These are phyloP conservation scores for Dryadomyces sulphureus DNA, from an alignment of 2,329 filamentous ascomycete species.

Conservation along the genomic window DNA sequence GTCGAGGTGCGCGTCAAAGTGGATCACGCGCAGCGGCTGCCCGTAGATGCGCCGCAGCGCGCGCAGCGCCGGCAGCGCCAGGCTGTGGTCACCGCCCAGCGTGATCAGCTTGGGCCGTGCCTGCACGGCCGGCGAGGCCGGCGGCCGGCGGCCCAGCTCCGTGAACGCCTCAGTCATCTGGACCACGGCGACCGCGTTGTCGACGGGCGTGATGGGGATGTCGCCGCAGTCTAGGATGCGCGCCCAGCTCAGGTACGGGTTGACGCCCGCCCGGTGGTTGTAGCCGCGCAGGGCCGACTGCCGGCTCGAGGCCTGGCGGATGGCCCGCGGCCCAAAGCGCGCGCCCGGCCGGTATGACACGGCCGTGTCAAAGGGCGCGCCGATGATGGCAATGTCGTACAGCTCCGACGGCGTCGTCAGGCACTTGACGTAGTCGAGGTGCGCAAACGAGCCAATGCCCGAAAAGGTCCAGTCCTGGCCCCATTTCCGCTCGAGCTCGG, in stretches of 20 bases:
- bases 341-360: conserved; percentile 58
- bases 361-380: conserved; percentile 61
- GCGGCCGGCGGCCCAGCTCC: conserved; percentile 40
- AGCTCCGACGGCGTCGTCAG: conserved; percentile 46
- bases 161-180: conserved; percentile 76
- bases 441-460: conserved; percentile 63
- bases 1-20: conserved; percentile 69
- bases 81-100: conserved; percentile 58
- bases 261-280: conserved; percentile 69
- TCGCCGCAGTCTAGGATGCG: conserved; percentile 79
- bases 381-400: conserved; percentile 60
- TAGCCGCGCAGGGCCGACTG: conserved; percentile 69
- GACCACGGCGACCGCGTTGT: conserved; percentile 64
- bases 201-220: conserved; percentile 73
- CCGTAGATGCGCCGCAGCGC: conserved; percentile 49
- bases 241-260: conserved; percentile 71
- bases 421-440: conserved; percentile 54
- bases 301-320: conserved; percentile 67
- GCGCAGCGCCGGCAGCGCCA: conserved; percentile 54
- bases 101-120: conserved; percentile 45
- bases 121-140: conserved; percentile 17
- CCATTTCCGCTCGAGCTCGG: conserved; percentile 42
- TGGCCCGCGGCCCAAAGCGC: conserved; percentile 76
- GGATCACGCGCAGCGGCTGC: conserved; percentile 51
- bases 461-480: conserved; percentile 46